Evolutionary conservation across 768 basidiomycete genomes (phyloP).

Genomic region (Peribolospora kevripleyi): DNA sequence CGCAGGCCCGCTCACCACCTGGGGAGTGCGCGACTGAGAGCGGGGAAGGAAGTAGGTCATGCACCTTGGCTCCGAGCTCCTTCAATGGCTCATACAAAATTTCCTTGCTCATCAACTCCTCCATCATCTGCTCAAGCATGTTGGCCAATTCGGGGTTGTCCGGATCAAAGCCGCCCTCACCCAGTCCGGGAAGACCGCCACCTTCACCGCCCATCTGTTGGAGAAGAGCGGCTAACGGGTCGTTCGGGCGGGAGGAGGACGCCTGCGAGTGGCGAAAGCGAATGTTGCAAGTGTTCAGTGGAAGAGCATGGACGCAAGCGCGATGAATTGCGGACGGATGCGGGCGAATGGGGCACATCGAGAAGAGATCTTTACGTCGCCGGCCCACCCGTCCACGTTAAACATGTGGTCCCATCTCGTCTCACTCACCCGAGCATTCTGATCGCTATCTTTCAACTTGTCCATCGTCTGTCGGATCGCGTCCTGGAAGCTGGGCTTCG

Average conservation of each 20-base stretch:
- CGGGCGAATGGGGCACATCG: too few relatives aligned
- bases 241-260: constrained; percentile 15
- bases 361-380: too few relatives aligned
- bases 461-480: constrained; percentile 48
- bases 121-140: constrained; percentile 59
- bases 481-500: constrained; percentile 33
- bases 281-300: constrained; percentile 22
- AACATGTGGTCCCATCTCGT: too few relatives aligned
- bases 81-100: constrained; percentile 67
- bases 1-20: not conserved
- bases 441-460: constrained; percentile 34
- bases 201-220: constrained; percentile 9
- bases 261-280: constrained; percentile 29
- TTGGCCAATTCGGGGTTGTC: constrained; percentile 31
- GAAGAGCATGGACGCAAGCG: not conserved
- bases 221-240: constrained; percentile 16
- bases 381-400: too few relatives aligned
- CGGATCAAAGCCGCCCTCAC: constrained; percentile 18
- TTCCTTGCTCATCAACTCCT: constrained; percentile 53
- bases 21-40: not conserved
- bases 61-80: constrained; percentile 46
- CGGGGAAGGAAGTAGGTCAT: constrained; percentile 4
- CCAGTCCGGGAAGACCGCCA: constrained; percentile 8
- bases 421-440: too few relatives aligned
- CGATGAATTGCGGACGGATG: too few relatives aligned